Percentiles rank a stretch among this genome's conserved stretches.
phyloP scores from a whole-genome alignment of 177 flowering plant species.

The Vitis hybrid region DNA sequence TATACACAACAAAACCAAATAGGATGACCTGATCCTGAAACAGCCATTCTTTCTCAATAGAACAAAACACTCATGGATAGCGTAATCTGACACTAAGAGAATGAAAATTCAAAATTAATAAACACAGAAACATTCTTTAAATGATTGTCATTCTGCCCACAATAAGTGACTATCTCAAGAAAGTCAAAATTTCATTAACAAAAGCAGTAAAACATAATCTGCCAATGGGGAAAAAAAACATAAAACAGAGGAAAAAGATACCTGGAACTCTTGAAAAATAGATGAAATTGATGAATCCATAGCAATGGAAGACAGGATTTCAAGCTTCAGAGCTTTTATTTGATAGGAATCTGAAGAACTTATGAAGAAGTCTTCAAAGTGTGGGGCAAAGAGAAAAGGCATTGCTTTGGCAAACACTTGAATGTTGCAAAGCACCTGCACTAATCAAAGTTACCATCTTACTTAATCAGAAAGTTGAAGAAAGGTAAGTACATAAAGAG shows the following conservation, averaged over 20 bases:
- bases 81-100: no score
- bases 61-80: no score
- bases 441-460: slow-evolving; percentile 13
- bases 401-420: slow-evolving; percentile 89
- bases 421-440: slow-evolving; percentile 90
- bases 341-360: slow-evolving; percentile 73
- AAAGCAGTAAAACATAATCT: background rate
- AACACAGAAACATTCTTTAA: no score
- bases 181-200: background rate
- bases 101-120: no score
- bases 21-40: no score
- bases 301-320: slow-evolving; percentile 80
- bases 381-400: slow-evolving; percentile 77
- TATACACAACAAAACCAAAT: no score
- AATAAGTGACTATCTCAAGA: background rate
- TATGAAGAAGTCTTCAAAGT: slow-evolving; percentile 82
- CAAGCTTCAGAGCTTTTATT: slow-evolving; percentile 85
- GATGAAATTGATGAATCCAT: slow-evolving; percentile 71
- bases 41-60: no score
- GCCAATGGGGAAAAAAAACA: background rate
- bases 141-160: no score
- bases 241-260: slow-evolving; percentile 28
- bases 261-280: slow-evolving; percentile 92
- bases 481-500: background rate
- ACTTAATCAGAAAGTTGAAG: background rate